These are phyloP conservation scores for Colletotrichum paranaense DNA, from an alignment of 2,329 filamentous ascomycete species.

Conservation along the genomic window DNA sequence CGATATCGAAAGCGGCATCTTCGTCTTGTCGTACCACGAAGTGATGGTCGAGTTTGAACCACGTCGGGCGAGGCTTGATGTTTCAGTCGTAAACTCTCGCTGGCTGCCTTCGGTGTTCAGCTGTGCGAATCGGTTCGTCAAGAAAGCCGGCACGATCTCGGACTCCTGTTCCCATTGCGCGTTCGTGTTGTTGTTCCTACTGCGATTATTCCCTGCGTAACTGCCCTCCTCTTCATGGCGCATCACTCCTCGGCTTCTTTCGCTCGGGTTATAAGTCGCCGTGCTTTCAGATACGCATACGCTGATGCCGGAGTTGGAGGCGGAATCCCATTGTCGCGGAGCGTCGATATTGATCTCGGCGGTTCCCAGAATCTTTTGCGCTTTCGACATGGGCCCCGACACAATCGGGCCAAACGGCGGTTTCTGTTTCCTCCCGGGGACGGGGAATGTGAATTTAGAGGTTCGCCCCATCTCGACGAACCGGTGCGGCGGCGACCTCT, in stretches of 20 bases:
- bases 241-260: conserved; percentile 20
- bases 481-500: conserved; percentile 11
- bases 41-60: conserved; percentile 66
- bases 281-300: conserved; percentile 55
- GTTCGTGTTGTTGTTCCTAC: conserved; percentile 41
- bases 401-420: conserved; percentile 43
- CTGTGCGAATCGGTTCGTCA: conserved; percentile 36
- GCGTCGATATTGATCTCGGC: conserved; percentile 57
- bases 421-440: conserved; percentile 60
- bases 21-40: conserved; percentile 68
- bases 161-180: conserved; percentile 59
- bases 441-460: conserved; percentile 60
- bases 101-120: conserved; percentile 20
- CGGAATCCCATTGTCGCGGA: conserved; percentile 53
- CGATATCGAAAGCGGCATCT: conserved; percentile 66
- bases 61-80: conserved; percentile 58
- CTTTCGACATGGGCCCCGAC: conserved; percentile 59
- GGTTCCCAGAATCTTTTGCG: conserved; percentile 62
- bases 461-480: conserved; percentile 49
- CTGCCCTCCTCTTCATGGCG: conserved; percentile 20
- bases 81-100: conserved; percentile 50
- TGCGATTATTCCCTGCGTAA: conserved; percentile 38
- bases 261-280: conserved; percentile 44
- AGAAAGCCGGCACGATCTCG: conserved; percentile 53
- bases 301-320: conserved; percentile 57